Evolutionary conservation across 1,284 basidiomycete genomes (phyloP), one percentile per base, ranked within the genome.

Genomic region (Moniliophthora roreri): DNA sequence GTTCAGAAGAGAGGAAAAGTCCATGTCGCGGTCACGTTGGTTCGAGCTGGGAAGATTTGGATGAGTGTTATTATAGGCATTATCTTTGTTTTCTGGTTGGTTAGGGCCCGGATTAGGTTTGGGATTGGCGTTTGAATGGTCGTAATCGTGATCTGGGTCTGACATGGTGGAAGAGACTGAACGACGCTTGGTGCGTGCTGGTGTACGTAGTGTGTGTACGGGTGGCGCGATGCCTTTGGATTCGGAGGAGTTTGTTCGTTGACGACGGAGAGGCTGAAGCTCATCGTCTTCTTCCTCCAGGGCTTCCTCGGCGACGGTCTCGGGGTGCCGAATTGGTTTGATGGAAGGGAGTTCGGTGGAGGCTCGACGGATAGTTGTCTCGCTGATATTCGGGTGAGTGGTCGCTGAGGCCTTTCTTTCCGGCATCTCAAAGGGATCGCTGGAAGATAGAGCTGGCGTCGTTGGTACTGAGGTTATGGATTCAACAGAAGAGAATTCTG

Each of bases 151-250:
- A 16, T 55, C 74, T 11, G 78, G 74, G 48, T 85, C 83, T 18
- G 86, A 87, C 26, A 88, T 72, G 2, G 85, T 87, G 2, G 93
- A 95, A 0, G 93, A 94, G 9, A 97, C 84, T 0, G 95, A 97
- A 16, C 95, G 87, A 2, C 96, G 86, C 68, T 98, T 98, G 1
- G 95, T 98, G 7, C 95, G 83, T 3, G 90, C 92, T 0, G 95
- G 96, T 0, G 95, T 99, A 13, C 95, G 89, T 13, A 86, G 80
- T 42, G 85, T 83, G 59, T 79, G 75, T 1, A 75, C 69, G 1
- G 85, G 84, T 10, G 86, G 84, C 1, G 74, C 68, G 6, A 66
- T 58, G 38, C 57, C 65, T 45, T 64, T 67, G n/a, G 64, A 67
- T 47, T 60, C 68, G 55, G 72, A 66, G 10, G 70, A 67, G 57